These are phyloP conservation scores for Parastagonospora avenae DNA, from an alignment of 2,329 filamentous ascomycete species.

Conservation along the genomic window DNA sequence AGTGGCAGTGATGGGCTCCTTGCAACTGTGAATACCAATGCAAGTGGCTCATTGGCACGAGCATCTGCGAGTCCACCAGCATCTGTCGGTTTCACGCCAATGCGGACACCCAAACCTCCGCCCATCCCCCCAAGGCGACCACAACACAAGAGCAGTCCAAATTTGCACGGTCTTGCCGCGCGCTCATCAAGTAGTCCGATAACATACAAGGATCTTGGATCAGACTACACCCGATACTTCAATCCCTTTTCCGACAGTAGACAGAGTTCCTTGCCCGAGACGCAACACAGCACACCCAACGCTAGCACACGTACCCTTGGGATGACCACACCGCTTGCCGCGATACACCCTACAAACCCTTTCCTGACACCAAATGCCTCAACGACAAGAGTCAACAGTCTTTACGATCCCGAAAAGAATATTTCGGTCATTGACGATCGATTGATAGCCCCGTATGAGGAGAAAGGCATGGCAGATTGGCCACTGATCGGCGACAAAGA, in stretches of 20 bases:
- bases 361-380: conserved; percentile 39
- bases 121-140: conserved; percentile 17
- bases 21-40: too few species aligned
- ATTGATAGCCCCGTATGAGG: conserved; percentile 51
- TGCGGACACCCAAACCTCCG: conserved; percentile 12
- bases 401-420: conserved; percentile 33
- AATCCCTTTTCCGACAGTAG: conserved; percentile 39
- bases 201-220: conserved; percentile 37
- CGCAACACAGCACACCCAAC: conserved; percentile 5
- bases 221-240: conserved; percentile 45
- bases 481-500: conserved; percentile 56
- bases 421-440: conserved; percentile 55
- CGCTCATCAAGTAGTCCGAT: conserved; percentile 23
- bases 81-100: conserved; percentile 2
- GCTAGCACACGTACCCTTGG: conserved; percentile 13
- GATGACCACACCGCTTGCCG: conserved; percentile 19
- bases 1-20: conserved; percentile 11
- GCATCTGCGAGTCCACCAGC: neutral
- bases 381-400: conserved; percentile 26
- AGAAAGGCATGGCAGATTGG: conserved; percentile 49
- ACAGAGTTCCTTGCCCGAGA: conserved; percentile 27
- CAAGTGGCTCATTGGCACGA: too few species aligned
- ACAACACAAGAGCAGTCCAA: conserved; percentile 22
- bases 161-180: conserved; percentile 14
- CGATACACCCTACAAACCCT: conserved; percentile 21